These are phyloP conservation scores for Pseudoturritis turrita DNA, from an alignment of 345 rosid genomes.

Conservation along the genomic window DNA sequence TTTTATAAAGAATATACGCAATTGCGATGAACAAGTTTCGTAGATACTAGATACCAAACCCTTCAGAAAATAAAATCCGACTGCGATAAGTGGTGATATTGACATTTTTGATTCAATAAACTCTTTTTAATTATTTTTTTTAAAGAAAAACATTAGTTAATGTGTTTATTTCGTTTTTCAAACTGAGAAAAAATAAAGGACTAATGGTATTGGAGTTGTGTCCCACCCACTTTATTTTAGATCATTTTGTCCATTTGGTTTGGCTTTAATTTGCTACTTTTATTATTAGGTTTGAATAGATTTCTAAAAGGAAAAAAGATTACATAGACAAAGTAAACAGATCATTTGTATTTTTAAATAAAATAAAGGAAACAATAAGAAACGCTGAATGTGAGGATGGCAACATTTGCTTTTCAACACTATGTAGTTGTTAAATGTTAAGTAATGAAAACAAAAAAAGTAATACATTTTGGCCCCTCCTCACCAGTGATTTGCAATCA, in stretches of 20 bases:
- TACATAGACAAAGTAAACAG: conserved; percentile 21
- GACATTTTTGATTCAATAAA: conserved; percentile 12
- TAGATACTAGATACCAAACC: conserved; percentile 30
- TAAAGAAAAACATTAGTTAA: not conserved
- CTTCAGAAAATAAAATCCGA: not conserved
- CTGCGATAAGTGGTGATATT: conserved; percentile 13
- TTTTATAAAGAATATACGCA: conserved; percentile 2
- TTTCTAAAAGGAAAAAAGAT: conserved; percentile 14
- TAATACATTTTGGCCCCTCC: not conserved
- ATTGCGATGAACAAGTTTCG: conserved; percentile 18
- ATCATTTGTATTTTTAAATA: not conserved
- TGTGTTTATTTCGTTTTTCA: not conserved
- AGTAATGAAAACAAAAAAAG: not conserved
- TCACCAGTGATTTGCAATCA: not conserved
- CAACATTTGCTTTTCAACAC: conserved; percentile 23
- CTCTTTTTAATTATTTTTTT: not conserved
- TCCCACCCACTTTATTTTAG: conserved; percentile 27
- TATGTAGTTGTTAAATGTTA: not conserved
- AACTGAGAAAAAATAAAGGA: conserved; percentile 20
- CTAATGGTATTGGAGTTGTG: conserved; percentile 14
- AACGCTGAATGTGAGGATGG: conserved; percentile 17
- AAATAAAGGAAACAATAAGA: conserved; percentile 11
- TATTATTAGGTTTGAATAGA: conserved; percentile 30
- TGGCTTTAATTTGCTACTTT: conserved; percentile 24
- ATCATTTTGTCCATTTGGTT: conserved; percentile 30